A percentile compares a stretch with the other conserved stretches of the same genome.
phyloP scores from a whole-genome alignment of 768 basidiomycete species.

The Cubamyces lactineus region DNA sequence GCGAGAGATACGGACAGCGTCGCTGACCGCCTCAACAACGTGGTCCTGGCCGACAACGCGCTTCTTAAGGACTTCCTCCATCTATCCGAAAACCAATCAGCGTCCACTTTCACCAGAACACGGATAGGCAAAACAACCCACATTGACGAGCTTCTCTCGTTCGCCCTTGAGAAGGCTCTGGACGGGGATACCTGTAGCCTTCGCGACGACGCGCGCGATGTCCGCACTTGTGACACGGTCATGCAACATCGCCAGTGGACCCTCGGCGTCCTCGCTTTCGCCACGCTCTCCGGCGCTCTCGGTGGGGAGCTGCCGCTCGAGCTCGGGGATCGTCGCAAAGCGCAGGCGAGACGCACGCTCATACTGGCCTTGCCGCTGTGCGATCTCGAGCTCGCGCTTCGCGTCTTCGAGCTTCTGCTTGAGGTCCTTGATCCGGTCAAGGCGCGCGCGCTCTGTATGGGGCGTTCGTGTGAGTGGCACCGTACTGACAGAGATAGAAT shows the following conservation, averaged over 20 bases:
- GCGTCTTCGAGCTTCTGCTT: conserved; percentile 80
- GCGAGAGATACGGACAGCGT: conserved; percentile 91
- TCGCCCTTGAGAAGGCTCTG: conserved; percentile 89
- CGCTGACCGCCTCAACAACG: conserved; percentile 81
- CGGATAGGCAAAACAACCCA: conserved; percentile 41
- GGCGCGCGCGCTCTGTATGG: conserved; percentile 60
- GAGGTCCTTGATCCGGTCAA: conserved; percentile 70
- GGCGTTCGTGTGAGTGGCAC: not conserved
- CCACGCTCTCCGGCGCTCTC: conserved; percentile 43
- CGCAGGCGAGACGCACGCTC: conserved; percentile 84
- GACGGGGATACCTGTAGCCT: conserved; percentile 89
- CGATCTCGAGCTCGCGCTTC: conserved; percentile 84
- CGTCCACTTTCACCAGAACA: not conserved
- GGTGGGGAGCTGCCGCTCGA: conserved; percentile 70
- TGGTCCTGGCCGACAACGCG: conserved; percentile 92
- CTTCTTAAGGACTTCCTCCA: conserved; percentile 77
- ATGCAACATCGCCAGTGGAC: conserved; percentile 69
- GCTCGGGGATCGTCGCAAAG: conserved; percentile 82
- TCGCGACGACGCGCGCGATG: conserved; percentile 86
- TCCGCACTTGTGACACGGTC: conserved; percentile 89
- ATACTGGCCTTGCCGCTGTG: conserved; percentile 86
- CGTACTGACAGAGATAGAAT: not conserved
- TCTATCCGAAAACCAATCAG: conserved; percentile 46
- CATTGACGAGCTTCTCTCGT: conserved; percentile 85
- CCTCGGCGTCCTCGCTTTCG: conserved; percentile 50